phyloP scores from a whole-genome alignment of 495 filamentous ascomycete genomes.

The Darksidea phi region DNA sequence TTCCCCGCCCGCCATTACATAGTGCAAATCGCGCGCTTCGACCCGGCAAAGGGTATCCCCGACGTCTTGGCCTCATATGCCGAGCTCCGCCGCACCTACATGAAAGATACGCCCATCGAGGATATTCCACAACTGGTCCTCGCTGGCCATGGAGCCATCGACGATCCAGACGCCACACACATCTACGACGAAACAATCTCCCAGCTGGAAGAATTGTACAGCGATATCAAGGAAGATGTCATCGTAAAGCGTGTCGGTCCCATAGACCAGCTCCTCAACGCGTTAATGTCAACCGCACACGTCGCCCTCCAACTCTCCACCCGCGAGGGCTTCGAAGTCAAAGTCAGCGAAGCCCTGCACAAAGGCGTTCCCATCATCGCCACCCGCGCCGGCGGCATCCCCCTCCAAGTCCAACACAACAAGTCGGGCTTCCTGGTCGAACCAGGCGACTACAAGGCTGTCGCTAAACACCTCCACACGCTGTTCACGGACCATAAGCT shows the following conservation, averaged over 20 bases:
- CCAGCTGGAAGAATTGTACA: constrained; percentile 59
- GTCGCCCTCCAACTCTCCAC: constrained; percentile 78
- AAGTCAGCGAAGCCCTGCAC: constrained; percentile 83
- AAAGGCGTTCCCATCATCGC: constrained; percentile 83
- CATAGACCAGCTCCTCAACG: constrained; percentile 79
- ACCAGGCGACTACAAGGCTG: constrained; percentile 68
- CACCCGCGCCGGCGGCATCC: constrained; percentile 76
- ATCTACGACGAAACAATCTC: constrained; percentile 71
- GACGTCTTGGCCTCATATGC: constrained; percentile 77
- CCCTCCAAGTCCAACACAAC: constrained; percentile 71
- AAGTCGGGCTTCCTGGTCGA: constrained; percentile 78
- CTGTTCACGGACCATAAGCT: constrained; percentile 66
- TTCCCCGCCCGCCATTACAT: constrained; percentile 77
- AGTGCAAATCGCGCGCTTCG: constrained; percentile 80
- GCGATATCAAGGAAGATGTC: constrained; percentile 57
- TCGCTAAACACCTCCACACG: constrained; percentile 67
- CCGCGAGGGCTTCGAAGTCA: constrained; percentile 85
- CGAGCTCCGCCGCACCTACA: constrained; percentile 64
- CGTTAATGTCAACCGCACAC: constrained; percentile 70
- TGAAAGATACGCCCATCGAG: constrained; percentile 45
- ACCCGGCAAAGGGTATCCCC: constrained; percentile 81
- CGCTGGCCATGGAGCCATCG: constrained; percentile 77
- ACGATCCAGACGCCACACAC: constrained; percentile 75
- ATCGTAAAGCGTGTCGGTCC: constrained; percentile 76
- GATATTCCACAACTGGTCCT: constrained; percentile 72